A percentile compares a stretch with the other conserved stretches of the same genome.
Evolutionary conservation across 768 basidiomycete genomes (phyloP).

Genomic region (Suillus hirtellus): DNA sequence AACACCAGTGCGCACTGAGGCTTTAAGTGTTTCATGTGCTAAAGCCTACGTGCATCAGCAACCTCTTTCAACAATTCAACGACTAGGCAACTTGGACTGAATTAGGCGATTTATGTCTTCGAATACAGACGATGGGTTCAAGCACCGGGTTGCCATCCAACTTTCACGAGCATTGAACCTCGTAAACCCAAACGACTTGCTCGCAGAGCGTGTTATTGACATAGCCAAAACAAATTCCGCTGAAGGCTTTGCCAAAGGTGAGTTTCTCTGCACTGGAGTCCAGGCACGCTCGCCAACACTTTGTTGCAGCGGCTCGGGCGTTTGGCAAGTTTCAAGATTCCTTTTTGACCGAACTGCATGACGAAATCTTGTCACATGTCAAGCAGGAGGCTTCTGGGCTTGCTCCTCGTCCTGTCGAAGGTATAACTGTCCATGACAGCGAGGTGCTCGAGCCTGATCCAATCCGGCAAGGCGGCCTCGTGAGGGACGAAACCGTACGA

Average conservation of each 20-base stretch:
- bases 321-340: slow-evolving; percentile 88
- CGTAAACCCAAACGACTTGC: slow-evolving; percentile 79
- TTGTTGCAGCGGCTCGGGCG: slow-evolving; percentile 60
- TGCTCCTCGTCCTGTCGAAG: slow-evolving; percentile 57
- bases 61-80: not conserved
- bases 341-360: slow-evolving; percentile 76
- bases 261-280: slow-evolving; percentile 16
- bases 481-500: slow-evolving; percentile 63
- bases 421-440: slow-evolving; percentile 75
- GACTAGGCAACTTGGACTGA: not conserved
- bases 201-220: slow-evolving; percentile 77
- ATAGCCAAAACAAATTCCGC: slow-evolving; percentile 71
- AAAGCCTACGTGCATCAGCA: not conserved
- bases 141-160: slow-evolving; percentile 72
- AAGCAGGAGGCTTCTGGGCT: slow-evolving; percentile 60
- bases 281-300: slow-evolving; percentile 5
- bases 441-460: slow-evolving; percentile 86
- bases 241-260: slow-evolving; percentile 70
- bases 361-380: slow-evolving; percentile 72
- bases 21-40: not conserved
- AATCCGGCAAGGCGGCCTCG: slow-evolving; percentile 74
- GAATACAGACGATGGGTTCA: slow-evolving; percentile 41
- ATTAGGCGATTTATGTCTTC: not conserved
- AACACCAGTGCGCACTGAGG: not conserved
- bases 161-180: slow-evolving; percentile 79